Base-by-base conservation (phyloP, 2,329 filamentous ascomycete species). In the Ophioceras dolichostomum region DNA sequence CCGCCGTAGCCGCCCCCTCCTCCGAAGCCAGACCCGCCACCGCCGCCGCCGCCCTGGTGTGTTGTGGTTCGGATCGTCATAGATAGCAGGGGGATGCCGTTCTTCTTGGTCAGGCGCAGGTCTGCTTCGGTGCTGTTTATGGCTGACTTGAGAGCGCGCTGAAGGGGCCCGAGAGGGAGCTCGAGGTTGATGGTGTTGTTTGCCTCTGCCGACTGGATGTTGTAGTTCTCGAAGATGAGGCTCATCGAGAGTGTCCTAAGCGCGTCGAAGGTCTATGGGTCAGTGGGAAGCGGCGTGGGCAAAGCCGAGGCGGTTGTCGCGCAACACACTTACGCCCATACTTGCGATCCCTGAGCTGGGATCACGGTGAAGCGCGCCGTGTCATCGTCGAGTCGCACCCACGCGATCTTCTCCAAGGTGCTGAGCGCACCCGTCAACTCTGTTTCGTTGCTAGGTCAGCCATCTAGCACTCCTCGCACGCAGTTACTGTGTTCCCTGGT, bases 101-200 rank as follows among this genome's bases (percentile, higher is more conserved):
- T 85, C 53, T 91, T 93, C 58, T 96, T 96, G 18, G 89, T 95
- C 30, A 98, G 75, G 28, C 89, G 82, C 28, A 98, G 76, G 12
- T 81, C 83, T 38, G 88, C 86, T 14, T 84, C 81, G 14, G 80
- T 77, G 49, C 84, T 85, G 53, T 84, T 80, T 37, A 83, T 66
- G 32, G 89, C 89, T 26, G 88, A 95, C 50, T 81, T 86, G 41
- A 98, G 76, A n/a, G 91, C 91, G 41, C 88, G 81, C 51, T 91
- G 84, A 17, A 98, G 76, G 2, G 84, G 80, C 12, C 76, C 73
- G n/a, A 96, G 76, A 19, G 91, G 87, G 2, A 98, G 75, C 62
- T 98, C 91, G 45, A 98, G 79, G 60, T 98, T 95, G 62, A 98
- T 95, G 37, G 87, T 84, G 60, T 94, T 94, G 57, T 76, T 69